Conservation (phyloP, 2,329 filamentous ascomycete genomes). For the Dactylonectria estremocensis region DNA sequence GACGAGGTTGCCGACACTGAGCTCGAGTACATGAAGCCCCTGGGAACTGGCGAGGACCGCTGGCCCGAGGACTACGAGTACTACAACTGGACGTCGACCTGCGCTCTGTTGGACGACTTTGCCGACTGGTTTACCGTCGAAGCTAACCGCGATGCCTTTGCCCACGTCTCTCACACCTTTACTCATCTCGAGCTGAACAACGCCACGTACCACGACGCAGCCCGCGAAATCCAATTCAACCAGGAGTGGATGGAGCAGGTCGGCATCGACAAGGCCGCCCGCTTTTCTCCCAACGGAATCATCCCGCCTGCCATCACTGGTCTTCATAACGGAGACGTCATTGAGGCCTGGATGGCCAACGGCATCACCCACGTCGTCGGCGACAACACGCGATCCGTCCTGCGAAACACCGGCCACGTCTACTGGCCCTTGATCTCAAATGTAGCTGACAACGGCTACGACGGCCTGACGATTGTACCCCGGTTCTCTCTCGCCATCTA, state of each 20-base stretch:
- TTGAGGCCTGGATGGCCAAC: constrained; percentile 36
- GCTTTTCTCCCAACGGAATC: constrained; percentile 32
- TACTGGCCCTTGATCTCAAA: constrained; percentile 36
- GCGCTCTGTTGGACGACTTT: constrained; percentile 33
- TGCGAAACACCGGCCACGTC: constrained; percentile 20
- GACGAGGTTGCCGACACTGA: constrained; percentile 18
- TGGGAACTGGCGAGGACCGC: constrained; percentile 26
- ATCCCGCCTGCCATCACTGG: constrained; percentile 39
- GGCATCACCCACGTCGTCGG: constrained; percentile 33
- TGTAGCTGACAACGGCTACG: constrained; percentile 34
- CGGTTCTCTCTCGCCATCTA: constrained; percentile 37
- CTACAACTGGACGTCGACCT: constrained; percentile 30
- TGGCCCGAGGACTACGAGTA: constrained; percentile 29
- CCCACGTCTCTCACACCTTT: constrained; percentile 38
- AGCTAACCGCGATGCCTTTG: constrained; percentile 35
- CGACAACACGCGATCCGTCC: constrained; percentile 33
- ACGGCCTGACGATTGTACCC: constrained; percentile 31
- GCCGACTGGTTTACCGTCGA: constrained; percentile 34
- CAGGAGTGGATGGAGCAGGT: constrained; percentile 36
- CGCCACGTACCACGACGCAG: constrained; percentile 35
- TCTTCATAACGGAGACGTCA: constrained; percentile 38
- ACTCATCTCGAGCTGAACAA: constrained; percentile 37
- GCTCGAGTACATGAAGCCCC: constrained; percentile 33
- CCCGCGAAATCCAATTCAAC: constrained; percentile 37
- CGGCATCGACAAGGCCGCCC: constrained; percentile 30